Evolutionary conservation across 495 filamentous ascomycete species (phyloP), one percentile per base, ranked within the genome.

Genomic region (Lindgomyces ingoldianus): DNA sequence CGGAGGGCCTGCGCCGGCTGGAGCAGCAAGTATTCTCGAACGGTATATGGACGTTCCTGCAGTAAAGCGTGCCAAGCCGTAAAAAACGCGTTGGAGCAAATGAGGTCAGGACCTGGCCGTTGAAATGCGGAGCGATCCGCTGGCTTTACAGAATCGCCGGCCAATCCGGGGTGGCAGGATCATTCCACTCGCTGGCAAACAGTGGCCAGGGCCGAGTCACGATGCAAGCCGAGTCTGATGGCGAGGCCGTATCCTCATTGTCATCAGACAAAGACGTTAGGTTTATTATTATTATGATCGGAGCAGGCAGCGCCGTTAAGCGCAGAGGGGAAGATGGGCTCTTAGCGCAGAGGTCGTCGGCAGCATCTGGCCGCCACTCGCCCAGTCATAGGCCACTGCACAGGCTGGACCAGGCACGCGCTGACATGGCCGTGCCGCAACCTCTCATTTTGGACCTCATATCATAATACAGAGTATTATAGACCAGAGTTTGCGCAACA

Each of bases 51-150:
- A 42, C 50, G 68, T 71, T 71, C 63, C 64, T 71, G 68, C 64
- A 65, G 68, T 47, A 49, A 39, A 46, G 22, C 12, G 27, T 22
- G 60, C 68, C 68, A 71, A 71, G 60, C n/a, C 30, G 56, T 60
- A 60, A 50, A 64, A 59, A 39, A 18, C 41, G 55, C 29, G 42
- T 14, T 27, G 16, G 24, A 41, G 56, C 64, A 57, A 71, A 64
- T 67, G 68, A 68, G 57, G 64, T 18, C 56, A 65, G 51, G 64
- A 58, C 64, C 39, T 60, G 52, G 45, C 64, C 63, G 68, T 67
- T 67, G 64, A 70, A 67, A 67, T 67, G 68, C 68, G 68, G 68
- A 64, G 56, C 64, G 60, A 71, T 57, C 68, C 64, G 64, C 58
- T 62, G 53, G 63, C 57, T 65, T 53, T 36, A 65, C 62, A 66